These are phyloP conservation scores for Zizania palustris DNA, from an alignment of 202 grass and related monocot species.

Conservation along the genomic window DNA sequence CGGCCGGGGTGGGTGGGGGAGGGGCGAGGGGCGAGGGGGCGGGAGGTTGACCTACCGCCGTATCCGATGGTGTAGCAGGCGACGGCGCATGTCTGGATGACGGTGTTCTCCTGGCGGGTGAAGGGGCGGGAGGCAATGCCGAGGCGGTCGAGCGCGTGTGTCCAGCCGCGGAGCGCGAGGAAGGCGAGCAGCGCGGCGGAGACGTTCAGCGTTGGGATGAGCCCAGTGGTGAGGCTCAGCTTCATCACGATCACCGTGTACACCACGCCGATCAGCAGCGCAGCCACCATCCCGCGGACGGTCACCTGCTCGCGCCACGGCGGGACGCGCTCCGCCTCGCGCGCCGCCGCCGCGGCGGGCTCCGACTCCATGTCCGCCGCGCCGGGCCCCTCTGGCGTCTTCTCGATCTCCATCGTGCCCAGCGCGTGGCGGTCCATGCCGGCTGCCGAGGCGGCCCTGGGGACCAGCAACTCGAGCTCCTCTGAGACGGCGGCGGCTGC, in stretches of 20 bases:
- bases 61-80: constrained; percentile 79
- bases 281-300: constrained; percentile 64
- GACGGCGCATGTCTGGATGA: constrained; percentile 85
- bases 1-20: not conserved
- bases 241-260: constrained; percentile 95
- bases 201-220: constrained; percentile 85
- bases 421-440: constrained; percentile 41
- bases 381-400: constrained; percentile 26
- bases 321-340: constrained; percentile 51
- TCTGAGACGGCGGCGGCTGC: constrained; percentile 41
- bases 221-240: constrained; percentile 88
- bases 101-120: constrained; percentile 95
- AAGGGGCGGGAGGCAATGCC: constrained; percentile 69
- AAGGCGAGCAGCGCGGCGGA: constrained; percentile 90
- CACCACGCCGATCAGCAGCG: constrained; percentile 65
- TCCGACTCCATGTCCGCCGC: constrained; percentile 48
- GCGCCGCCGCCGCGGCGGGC: constrained; percentile 27
- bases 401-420: constrained; percentile 53
- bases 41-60: constrained; percentile 26
- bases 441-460: not conserved
- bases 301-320: constrained; percentile 92
- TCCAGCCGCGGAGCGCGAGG: constrained; percentile 79
- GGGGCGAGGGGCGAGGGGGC: no score
- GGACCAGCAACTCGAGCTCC: constrained; percentile 58
- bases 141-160: constrained; percentile 55